Evolutionary conservation across 2,329 filamentous ascomycete species (phyloP), one percentile per base, ranked within the genome.

Genomic region (Penicillium sp.): DNA sequence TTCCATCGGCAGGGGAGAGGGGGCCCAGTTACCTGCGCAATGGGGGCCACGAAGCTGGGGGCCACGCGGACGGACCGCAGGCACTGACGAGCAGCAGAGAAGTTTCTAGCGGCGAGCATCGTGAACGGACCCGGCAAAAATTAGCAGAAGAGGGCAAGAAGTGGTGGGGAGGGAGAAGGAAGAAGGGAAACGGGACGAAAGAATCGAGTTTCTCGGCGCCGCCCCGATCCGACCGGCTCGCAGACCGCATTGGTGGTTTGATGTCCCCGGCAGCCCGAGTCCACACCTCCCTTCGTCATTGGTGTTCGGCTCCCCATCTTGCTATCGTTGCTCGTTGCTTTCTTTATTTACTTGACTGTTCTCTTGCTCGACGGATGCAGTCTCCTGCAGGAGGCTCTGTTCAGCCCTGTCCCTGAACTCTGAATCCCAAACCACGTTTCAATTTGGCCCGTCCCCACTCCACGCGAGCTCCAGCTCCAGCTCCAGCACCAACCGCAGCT

Each of bases 51-150:
- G 71, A 75, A 76, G 65, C 71, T 69, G 52, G 75, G 74, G 56
- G 73, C 66, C 63, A 74, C 70, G 65, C 69, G 74, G 61, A 84
- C 81, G 68, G 83, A 81, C 74, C 87, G 86, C 75, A 92, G 78
- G 81, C 84, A 89, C 79, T 95, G 89, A 75, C 89, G 84, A 75
- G 85, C 83, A 69, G 83, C 83, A 74, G 86, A 84, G 74, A 92
- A 83, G 67, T 86, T 84, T 78, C 90, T 87, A 73, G 88, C 79
- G 76, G 88, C 86, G 77, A 95, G 81, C 91, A 96, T 96, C 70
- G 72, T 88, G 81, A 66, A 61, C 39, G 53, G 64, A 56, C 64
- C 62, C 62, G 53, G 57, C 52, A 49, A 55, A 50, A 41, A 46
- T 47, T 41, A 13, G 39, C 47, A 48, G 39, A 42, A 54, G 53